Percentiles rank a stretch among this genome's conserved stretches.
Evolutionary conservation across 225 moss, liverwort and hornwort species (phyloP).

Genomic region (Marchantia paleacea): DNA sequence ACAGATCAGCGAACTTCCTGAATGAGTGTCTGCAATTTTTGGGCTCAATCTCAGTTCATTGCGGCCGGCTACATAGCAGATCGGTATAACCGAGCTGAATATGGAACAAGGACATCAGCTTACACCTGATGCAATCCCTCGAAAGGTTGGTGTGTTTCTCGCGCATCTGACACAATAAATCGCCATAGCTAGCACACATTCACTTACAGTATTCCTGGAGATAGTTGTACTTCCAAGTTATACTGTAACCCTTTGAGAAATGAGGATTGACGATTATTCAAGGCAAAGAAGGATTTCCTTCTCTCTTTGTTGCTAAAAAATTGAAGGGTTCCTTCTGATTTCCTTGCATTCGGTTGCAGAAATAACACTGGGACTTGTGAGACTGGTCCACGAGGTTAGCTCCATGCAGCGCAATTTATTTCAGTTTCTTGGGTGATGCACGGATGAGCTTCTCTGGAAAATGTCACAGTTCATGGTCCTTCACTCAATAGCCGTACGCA

Average conservation of each 20-base stretch:
- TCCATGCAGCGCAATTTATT: not conserved
- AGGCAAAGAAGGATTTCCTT: not conserved
- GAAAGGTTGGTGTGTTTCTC: not conserved
- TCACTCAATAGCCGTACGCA: not conserved
- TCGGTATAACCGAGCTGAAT: not conserved
- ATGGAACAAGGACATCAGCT: not conserved
- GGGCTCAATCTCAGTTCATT: not conserved
- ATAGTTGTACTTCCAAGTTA: not conserved
- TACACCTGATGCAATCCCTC: not conserved
- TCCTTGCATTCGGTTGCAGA: not conserved
- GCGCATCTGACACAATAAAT: not conserved
- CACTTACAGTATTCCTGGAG: not conserved
- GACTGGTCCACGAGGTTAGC: not conserved
- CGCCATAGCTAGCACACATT: not conserved
- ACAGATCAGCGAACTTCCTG: not conserved
- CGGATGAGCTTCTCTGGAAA: not conserved
- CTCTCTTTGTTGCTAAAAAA: too few species aligned
- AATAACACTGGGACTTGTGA: not conserved
- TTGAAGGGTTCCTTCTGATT: not conserved
- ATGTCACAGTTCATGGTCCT: too few species aligned
- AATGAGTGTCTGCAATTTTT: not conserved
- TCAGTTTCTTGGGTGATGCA: not conserved
- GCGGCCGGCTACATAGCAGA: not conserved
- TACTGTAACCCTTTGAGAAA: not conserved
- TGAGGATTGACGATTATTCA: not conserved